These are phyloP conservation scores for Candida arabinofermentans DNA, from an alignment of 805 yeast species.

Conservation along the genomic window DNA sequence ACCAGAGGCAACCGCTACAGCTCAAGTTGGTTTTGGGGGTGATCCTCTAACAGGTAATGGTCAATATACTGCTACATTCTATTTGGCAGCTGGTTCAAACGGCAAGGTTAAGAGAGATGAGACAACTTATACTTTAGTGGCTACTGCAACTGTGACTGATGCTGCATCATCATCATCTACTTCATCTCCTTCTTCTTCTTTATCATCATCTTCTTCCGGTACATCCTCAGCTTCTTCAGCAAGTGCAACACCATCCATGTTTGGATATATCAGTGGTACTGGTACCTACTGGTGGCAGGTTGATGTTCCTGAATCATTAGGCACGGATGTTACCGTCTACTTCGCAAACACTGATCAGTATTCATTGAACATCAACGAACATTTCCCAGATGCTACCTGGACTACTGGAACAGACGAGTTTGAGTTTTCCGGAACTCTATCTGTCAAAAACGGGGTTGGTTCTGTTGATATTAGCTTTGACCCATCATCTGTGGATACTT, in stretches of 20 bases:
- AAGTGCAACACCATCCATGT: background rate
- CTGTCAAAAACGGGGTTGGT: background rate
- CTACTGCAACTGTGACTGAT: background rate
- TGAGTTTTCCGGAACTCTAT: background rate
- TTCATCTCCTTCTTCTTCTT: background rate
- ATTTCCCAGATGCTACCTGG: background rate
- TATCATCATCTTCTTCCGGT: background rate
- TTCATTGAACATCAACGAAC: background rate
- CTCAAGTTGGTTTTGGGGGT: background rate
- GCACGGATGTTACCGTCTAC: background rate
- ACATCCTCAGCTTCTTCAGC: background rate
- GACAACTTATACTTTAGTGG: background rate
- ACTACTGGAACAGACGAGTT: background rate
- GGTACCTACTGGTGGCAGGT: background rate
- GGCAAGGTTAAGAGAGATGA: background rate
- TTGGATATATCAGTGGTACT: background rate
- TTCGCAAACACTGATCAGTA: background rate
- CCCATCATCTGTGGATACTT: background rate
- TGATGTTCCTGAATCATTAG: background rate
- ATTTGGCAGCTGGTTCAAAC: background rate
- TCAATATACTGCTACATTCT: background rate
- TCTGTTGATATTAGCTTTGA: background rate
- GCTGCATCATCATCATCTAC: background rate
- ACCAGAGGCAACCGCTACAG: background rate
- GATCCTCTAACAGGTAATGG: background rate